Percentiles rank a stretch among this genome's conserved stretches.
Conservation (phyloP, 2,329 filamentous ascomycete genomes). For the Monosporascus ibericus region DNA sequence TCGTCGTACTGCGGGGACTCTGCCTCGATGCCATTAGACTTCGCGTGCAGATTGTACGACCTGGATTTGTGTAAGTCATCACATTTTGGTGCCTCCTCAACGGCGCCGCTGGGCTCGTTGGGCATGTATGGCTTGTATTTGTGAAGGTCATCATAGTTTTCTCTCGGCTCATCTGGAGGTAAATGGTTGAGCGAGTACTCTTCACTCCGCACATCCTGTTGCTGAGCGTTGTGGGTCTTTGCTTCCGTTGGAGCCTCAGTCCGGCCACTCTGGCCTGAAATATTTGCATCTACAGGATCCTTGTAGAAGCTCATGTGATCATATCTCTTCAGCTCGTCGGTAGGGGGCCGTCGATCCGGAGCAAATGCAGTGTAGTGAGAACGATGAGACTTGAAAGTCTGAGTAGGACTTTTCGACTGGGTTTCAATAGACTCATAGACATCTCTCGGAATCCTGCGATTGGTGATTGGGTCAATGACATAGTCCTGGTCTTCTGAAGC, state of each 20-base stretch:
- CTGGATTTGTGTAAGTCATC: background rate
- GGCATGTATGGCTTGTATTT: slow-evolving; percentile 12
- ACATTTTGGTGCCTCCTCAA: slow-evolving; percentile 10
- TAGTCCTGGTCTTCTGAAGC: slow-evolving; percentile 24
- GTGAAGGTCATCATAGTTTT: slow-evolving; percentile 25
- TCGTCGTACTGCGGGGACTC: slow-evolving; percentile 26
- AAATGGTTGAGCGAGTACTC: slow-evolving; percentile 28
- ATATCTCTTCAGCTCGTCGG: slow-evolving; percentile 30
- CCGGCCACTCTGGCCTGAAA: background rate
- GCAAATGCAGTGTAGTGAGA: slow-evolving; percentile 26
- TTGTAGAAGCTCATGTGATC: slow-evolving; percentile 25
- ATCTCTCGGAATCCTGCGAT: slow-evolving; percentile 39
- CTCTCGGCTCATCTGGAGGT: slow-evolving; percentile 20
- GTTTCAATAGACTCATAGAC: slow-evolving; percentile 8
- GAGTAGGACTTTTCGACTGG: slow-evolving; percentile 18
- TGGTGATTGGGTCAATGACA: slow-evolving; percentile 54
- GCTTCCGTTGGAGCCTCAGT: background rate
- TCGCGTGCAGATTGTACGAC: slow-evolving; percentile 12
- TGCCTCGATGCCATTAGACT: slow-evolving; percentile 10
- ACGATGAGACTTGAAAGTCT: slow-evolving; percentile 27
- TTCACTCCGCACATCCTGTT: slow-evolving; percentile 17
- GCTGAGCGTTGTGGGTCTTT: slow-evolving; percentile 1
- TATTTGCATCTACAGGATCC: slow-evolving; percentile 10
- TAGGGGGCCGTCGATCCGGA: slow-evolving; percentile 27
- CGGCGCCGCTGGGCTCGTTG: slow-evolving; percentile 16